Evolutionary conservation across 2,329 filamentous ascomycete genomes (phyloP), one percentile per base, ranked within the genome.

Genomic region (Fusarium sp.): DNA sequence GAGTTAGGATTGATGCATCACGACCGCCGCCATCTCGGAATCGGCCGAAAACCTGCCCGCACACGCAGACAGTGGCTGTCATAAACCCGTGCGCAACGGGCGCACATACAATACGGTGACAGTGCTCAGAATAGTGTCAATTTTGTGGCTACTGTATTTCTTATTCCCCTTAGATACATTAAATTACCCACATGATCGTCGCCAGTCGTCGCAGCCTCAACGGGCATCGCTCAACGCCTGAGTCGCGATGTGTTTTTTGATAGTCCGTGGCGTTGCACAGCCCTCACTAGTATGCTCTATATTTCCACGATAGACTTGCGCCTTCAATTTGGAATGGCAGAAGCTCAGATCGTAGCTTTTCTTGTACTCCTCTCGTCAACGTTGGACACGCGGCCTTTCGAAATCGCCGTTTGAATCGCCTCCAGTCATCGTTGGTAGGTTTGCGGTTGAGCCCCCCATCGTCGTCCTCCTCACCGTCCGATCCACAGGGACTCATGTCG

Each of bases 391-490:
- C 45, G 29, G 67, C 62, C 34, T 55, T 58, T 25, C 69, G 36
- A 39, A 68, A 64, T 10, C 61, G 56, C 28, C 49, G 47, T 42
- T 64, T 65, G 26, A 61, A 69, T 11, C 57, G 68, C 42, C 54
- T 54, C 65, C 59, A 58, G 44, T 68, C 61, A 7, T 61, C 54
- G 31, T 68, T 61, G n/a, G 67, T 67, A 19, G 67, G 63, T 28
- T 52, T 62, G 13, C 55, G 58, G 32, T 61, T 61, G 34, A 59
- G 51, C 22, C 56, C 44, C 39, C 53, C 39, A 34, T 34, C 53
- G 10, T 60, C 63, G n/a, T 62, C 59, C 24, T 68, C 57, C 15
- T 49, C 41, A 3, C 39, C 31, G 8, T 19, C 41, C 10, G 50
- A 58, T 25, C 42, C 53, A 36, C 38, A 50, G 10, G 40, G 43